Conservation (phyloP, 208 protist genomes). For the Trichomonas tenax region DNA sequence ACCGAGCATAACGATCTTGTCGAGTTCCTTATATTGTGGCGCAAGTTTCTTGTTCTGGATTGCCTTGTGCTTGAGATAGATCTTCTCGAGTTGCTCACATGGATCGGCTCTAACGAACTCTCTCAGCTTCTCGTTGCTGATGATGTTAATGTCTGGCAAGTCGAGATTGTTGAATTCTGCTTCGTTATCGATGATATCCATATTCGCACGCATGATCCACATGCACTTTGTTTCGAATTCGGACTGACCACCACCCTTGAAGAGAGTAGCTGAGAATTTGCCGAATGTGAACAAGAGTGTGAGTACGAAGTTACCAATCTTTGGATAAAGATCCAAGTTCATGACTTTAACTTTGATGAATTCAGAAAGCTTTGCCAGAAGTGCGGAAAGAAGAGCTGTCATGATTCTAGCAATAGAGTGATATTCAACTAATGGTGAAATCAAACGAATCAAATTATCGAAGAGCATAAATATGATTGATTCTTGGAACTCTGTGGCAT, state of each 20-base stretch:
- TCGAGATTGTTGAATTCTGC: background rate
- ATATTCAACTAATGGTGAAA: background rate
- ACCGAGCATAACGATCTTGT: background rate
- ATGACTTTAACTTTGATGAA: background rate
- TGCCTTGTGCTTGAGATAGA: background rate
- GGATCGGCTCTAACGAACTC: background rate
- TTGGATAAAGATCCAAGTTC: background rate
- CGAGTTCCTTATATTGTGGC: background rate
- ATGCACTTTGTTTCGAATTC: background rate
- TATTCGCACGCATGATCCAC: background rate
- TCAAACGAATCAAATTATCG: background rate
- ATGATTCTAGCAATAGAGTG: background rate
- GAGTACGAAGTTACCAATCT: background rate
- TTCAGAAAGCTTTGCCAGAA: background rate
- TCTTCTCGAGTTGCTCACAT: background rate
- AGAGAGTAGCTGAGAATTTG: background rate
- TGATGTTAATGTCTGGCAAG: background rate
- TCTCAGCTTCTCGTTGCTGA: background rate
- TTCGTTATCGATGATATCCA: background rate
- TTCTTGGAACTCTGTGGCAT: background rate
- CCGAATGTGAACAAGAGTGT: background rate
- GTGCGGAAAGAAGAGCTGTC: background rate
- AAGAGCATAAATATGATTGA: background rate
- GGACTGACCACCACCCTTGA: background rate
- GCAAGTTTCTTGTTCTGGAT: background rate